Conservation (phyloP, 768 basidiomycete genomes). For the Clitopilus passeckerianus region DNA sequence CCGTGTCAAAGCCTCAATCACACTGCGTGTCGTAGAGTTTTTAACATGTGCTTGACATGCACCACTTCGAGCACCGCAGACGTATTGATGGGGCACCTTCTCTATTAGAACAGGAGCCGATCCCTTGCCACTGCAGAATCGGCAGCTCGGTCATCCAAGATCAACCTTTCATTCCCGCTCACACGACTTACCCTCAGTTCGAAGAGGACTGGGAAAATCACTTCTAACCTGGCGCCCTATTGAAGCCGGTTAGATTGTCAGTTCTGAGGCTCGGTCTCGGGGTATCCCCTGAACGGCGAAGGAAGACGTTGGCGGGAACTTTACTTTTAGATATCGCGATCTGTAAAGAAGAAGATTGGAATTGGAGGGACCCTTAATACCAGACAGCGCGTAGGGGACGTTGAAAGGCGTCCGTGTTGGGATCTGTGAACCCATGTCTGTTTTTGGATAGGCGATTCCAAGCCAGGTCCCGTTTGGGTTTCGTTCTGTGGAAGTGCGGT, state of each 20-base stretch:
- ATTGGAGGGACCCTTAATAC: neutral
- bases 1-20: neutral
- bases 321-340: neutral
- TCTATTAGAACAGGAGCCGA: neutral
- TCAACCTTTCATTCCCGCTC: neutral
- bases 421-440: neutral
- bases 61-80: neutral
- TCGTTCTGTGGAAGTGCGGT: conserved; percentile 8
- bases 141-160: neutral
- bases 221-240: neutral
- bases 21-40: neutral
- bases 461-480: conserved; percentile 15
- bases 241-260: neutral
- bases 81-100: neutral
- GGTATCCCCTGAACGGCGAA: neutral
- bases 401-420: neutral
- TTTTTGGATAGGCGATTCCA: neutral
- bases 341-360: neutral
- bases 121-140: neutral
- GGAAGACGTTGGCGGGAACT: neutral
- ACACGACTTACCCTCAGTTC: neutral
- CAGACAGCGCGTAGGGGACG: neutral
- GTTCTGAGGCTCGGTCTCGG: neutral
- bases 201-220: neutral
- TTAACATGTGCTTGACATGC: neutral